Conservation (phyloP, 2,329 filamentous ascomycete genomes). For the Trichoderma breve region DNA sequence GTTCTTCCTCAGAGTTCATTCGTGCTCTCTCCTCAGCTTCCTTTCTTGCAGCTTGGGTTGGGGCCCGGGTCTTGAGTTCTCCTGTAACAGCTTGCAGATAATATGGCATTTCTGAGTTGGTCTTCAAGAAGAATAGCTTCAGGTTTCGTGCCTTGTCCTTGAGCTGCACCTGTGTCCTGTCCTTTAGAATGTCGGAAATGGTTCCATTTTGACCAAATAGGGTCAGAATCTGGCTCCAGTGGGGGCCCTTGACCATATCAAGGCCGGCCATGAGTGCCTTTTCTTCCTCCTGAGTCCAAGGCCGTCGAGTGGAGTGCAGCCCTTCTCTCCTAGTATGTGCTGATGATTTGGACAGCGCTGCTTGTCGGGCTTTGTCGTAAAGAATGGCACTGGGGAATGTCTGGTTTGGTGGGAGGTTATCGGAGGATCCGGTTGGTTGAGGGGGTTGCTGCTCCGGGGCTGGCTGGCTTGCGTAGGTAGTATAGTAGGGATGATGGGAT, state of each 20-base stretch:
- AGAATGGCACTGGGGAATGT: constrained; percentile 53
- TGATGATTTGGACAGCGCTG: constrained; percentile 55
- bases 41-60: constrained; percentile 67
- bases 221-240: constrained; percentile 88
- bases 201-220: constrained; percentile 79
- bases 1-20: constrained; percentile 57
- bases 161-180: constrained; percentile 85
- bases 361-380: constrained; percentile 59
- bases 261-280: constrained; percentile 86
- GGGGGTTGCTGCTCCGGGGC: constrained; percentile 35
- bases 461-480: constrained; percentile 34
- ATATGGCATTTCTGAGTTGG: constrained; percentile 84
- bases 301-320: constrained; percentile 63
- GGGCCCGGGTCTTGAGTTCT: constrained; percentile 81
- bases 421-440: constrained; percentile 31
- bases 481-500: constrained; percentile 37
- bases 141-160: constrained; percentile 91
- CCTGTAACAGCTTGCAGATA: constrained; percentile 86
- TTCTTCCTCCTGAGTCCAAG: constrained; percentile 87
- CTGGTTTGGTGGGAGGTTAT: constrained; percentile 55
- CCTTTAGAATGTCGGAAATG: constrained; percentile 78
- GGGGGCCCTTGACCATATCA: constrained; percentile 83
- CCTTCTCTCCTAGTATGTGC: constrained; percentile 56
- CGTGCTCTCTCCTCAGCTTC: constrained; percentile 64
- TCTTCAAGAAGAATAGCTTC: constrained; percentile 90